phyloP scores from a whole-genome alignment of 2,329 filamentous ascomycete species.

The Rhynchosporium secalis region DNA sequence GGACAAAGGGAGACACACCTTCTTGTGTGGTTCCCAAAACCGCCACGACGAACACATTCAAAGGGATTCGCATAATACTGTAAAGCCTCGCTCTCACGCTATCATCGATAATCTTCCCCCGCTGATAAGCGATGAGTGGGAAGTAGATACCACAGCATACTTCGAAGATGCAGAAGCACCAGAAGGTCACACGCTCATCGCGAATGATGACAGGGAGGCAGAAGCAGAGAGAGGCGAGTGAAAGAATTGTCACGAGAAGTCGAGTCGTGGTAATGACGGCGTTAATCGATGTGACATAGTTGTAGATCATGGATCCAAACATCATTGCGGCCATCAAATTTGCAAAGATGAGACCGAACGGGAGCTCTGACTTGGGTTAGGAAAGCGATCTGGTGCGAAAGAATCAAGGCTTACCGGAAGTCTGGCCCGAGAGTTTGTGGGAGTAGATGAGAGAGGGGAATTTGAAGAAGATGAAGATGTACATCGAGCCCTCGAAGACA shows the following conservation, averaged over 20 bases:
- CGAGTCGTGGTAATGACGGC: conserved; percentile 21
- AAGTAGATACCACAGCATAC: conserved; percentile 57
- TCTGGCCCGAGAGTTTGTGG: conserved; percentile 38
- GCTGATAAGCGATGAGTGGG: conserved; percentile 55
- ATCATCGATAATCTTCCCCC: conserved; percentile 54
- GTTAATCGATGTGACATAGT: conserved; percentile 29
- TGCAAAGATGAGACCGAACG: conserved; percentile 54
- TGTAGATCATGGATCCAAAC: conserved; percentile 55
- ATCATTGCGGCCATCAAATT: conserved; percentile 60
- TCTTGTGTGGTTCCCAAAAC: conserved; percentile 48
- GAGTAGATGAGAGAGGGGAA: conserved; percentile 52
- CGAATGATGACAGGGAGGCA: conserved; percentile 46
- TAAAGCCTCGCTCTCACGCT: conserved; percentile 54
- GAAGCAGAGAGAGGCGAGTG: conserved; percentile 42
- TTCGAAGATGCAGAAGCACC: conserved; percentile 58
- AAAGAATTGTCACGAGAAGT: conserved; percentile 43
- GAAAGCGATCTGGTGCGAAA: not conserved
- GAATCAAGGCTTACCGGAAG: conserved; percentile 41
- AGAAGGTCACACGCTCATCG: conserved; percentile 50
- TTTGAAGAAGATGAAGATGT: conserved; percentile 63
- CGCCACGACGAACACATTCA: conserved; percentile 56
- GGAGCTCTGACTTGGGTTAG: conserved; percentile 21
- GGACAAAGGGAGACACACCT: conserved; percentile 32
- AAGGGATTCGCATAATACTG: conserved; percentile 54
- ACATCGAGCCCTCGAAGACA: conserved; percentile 61